Percentiles rank a stretch among this genome's conserved stretches.
Conservation (phyloP, 352 stramenopile genomes). For the Globisporangium echinulatum region DNA sequence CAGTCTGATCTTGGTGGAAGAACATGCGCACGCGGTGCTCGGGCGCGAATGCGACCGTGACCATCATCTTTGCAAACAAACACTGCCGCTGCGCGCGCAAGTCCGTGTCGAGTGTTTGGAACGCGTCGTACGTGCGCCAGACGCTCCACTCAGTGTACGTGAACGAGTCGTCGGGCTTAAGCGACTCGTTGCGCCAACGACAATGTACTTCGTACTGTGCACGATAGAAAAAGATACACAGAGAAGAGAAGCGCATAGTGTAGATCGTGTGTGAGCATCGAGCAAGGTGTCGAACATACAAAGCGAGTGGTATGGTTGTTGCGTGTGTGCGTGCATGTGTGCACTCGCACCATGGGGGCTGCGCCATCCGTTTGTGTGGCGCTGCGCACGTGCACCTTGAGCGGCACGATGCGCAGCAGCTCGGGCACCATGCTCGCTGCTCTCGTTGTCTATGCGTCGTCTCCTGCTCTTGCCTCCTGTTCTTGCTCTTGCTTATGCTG, state of each 20-base stretch:
- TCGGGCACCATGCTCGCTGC: constrained; percentile 13
- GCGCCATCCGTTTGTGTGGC: constrained; percentile 48
- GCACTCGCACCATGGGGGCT: constrained; percentile 34
- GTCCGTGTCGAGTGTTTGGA: constrained; percentile 59
- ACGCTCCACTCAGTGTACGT: constrained; percentile 59
- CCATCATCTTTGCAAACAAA: constrained; percentile 76
- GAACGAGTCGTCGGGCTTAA: constrained; percentile 31
- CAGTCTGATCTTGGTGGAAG: constrained; percentile 67
- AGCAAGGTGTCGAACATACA: too few species aligned
- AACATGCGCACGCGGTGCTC: constrained; percentile 63
- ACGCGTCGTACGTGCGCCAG: constrained; percentile 78
- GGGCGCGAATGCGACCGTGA: constrained; percentile 69
- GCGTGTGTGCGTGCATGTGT: neutral
- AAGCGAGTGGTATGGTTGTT: neutral
- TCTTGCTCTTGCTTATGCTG: neutral
- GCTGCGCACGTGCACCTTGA: constrained; percentile 57
- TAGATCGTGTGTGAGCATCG: too few species aligned
- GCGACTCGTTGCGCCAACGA: constrained; percentile 27
- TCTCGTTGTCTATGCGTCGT: neutral
- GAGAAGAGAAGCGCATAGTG: neutral
- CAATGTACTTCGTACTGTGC: constrained; percentile 53
- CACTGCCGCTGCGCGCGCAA: constrained; percentile 49
- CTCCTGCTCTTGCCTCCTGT: neutral
- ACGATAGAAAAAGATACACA: constrained; percentile 1
- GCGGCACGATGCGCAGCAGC: constrained; percentile 23